Conservation (phyloP, 768 basidiomycete genomes). For the Hemileccinum rubropunctum region DNA sequence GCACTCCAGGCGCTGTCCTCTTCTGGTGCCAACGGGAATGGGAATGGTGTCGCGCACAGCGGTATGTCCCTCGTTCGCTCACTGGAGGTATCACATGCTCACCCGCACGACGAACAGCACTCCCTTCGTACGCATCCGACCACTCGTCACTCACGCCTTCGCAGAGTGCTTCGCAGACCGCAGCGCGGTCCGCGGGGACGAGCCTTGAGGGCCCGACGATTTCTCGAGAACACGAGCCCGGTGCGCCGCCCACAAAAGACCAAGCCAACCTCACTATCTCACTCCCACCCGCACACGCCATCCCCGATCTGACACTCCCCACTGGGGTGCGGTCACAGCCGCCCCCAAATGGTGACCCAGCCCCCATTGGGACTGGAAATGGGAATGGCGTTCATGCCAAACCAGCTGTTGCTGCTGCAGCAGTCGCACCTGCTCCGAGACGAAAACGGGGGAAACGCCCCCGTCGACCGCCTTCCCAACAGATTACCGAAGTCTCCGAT, state of each 20-base stretch:
- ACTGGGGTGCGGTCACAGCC: conserved; percentile 14
- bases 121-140: conserved; percentile 42
- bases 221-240: not conserved
- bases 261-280: conserved; percentile 14
- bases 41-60: not conserved
- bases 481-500: conserved; percentile 25
- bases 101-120: too few species aligned
- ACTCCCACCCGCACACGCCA: conserved; percentile 27
- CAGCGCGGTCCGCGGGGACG: conserved; percentile 15
- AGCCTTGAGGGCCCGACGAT: conserved; percentile 12
- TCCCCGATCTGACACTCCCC: conserved; percentile 26
- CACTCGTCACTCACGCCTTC: conserved; percentile 71
- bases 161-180: conserved; percentile 66
- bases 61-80: conserved; percentile 3
- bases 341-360: not conserved
- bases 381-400: too few species aligned
- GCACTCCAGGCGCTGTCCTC: conserved; percentile 17
- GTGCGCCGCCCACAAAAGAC: too few species aligned
- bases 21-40: too few species aligned
- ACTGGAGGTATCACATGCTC: not conserved
- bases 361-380: not conserved
- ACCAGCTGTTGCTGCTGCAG: not conserved
- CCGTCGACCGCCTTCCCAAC: conserved; percentile 23
- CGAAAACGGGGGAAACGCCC: conserved; percentile 5
- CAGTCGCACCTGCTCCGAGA: not conserved